Conservation (phyloP, 305 asterid species). For the Ilex paraguariensis region DNA sequence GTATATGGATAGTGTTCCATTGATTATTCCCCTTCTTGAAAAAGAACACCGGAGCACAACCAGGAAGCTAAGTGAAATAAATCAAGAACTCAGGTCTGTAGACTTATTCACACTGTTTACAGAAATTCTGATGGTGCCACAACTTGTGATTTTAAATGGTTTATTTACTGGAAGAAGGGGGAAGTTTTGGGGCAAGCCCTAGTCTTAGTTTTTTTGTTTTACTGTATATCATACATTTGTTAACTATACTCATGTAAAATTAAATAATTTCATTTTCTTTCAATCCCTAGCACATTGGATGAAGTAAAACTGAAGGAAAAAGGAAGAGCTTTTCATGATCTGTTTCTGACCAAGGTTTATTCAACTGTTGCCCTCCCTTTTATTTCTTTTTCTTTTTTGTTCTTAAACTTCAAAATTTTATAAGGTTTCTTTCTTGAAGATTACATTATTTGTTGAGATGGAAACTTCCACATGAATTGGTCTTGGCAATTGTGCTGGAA, state of each 20-base stretch:
- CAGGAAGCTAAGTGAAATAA: constrained; percentile 77
- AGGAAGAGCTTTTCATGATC: constrained; percentile 81
- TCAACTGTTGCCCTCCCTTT: neutral
- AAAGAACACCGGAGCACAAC: constrained; percentile 75
- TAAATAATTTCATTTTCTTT: constrained; percentile 12
- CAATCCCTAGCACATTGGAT: constrained; percentile 67
- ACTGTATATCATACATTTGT: neutral
- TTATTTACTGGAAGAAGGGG: too few species aligned
- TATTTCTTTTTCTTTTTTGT: neutral
- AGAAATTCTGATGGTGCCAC: too few species aligned
- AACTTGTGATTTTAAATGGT: too few species aligned
- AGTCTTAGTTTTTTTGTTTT: neutral
- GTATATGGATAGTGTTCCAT: constrained; percentile 91
- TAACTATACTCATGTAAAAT: neutral
- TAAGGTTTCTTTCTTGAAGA: too few species aligned
- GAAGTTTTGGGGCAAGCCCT: neutral
- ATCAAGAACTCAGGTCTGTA: constrained; percentile 81
- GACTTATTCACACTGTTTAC: neutral
- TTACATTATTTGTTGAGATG: too few species aligned
- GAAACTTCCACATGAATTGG: too few species aligned
- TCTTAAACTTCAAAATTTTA: too few species aligned
- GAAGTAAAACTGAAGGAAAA: constrained; percentile 90
- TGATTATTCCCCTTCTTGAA: constrained; percentile 91
- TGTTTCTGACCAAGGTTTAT: constrained; percentile 84
- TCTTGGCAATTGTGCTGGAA: too few species aligned